These are phyloP conservation scores for Sphaerosporella brunnea DNA, from an alignment of 495 filamentous ascomycete genomes.

Conservation along the genomic window DNA sequence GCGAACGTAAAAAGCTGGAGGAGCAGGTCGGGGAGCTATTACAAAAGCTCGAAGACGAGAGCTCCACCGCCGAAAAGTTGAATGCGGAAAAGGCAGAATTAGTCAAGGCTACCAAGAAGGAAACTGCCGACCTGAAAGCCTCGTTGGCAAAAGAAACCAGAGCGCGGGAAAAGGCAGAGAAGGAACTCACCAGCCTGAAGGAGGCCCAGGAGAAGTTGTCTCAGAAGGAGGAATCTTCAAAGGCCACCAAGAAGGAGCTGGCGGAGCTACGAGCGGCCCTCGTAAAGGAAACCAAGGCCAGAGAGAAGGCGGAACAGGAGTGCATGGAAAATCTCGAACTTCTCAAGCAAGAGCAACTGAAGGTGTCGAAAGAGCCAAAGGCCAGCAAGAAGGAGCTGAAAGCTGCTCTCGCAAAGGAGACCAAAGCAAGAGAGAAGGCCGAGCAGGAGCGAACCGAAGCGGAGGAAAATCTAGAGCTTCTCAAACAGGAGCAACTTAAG, in stretches of 20 bases:
- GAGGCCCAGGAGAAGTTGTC: not conserved
- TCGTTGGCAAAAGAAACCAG: conserved; percentile 68
- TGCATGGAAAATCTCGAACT: conserved; percentile 42
- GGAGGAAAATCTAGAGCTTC: conserved; percentile 39
- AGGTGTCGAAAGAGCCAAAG: conserved; percentile 61
- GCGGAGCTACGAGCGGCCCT: conserved; percentile 48
- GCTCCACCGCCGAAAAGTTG: conserved; percentile 27
- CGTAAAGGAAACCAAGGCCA: conserved; percentile 66
- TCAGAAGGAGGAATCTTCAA: conserved; percentile 46
- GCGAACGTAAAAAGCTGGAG: conserved; percentile 57
- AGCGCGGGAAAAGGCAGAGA: conserved; percentile 58
- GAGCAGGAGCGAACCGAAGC: conserved; percentile 18
- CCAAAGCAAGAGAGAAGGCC: conserved; percentile 29
- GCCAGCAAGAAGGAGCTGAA: conserved; percentile 71
- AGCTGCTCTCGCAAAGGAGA: no score
- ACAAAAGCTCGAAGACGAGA: conserved; percentile 22
- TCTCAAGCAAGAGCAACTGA: conserved; percentile 53
- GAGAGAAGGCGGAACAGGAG: conserved; percentile 68
- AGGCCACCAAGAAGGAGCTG: conserved; percentile 3
- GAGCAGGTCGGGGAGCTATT: conserved; percentile 29
- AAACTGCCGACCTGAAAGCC: conserved; percentile 63
- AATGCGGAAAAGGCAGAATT: conserved; percentile 29
- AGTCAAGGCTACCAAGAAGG: conserved; percentile 40
- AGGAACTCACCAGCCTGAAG: conserved; percentile 32
- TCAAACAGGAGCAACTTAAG: conserved; percentile 58